Conservation (phyloP, 2,329 filamentous ascomycete species). For the Penicillium psychrosexuale region DNA sequence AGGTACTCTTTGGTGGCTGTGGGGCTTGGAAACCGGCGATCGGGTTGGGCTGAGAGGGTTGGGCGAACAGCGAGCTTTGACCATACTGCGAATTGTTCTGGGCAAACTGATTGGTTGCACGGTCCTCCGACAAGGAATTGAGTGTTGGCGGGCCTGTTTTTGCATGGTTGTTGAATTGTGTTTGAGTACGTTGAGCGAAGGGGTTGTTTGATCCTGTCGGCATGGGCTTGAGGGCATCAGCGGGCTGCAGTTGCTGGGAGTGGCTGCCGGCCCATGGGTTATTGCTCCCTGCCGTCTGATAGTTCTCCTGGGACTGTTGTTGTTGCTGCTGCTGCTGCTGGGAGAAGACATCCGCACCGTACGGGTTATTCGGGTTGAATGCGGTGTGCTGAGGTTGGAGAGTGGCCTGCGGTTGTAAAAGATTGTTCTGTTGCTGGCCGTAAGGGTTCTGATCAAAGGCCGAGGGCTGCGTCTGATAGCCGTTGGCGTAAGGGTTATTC, state of each 20-base stretch:
- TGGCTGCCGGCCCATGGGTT: constrained; percentile 81
- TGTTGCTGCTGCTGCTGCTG: constrained; percentile 43
- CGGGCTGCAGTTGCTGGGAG: constrained; percentile 51
- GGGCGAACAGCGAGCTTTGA: constrained; percentile 43
- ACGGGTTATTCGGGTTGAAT: constrained; percentile 59
- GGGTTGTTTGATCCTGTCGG: constrained; percentile 97
- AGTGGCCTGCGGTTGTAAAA: constrained; percentile 51
- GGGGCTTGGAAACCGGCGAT: constrained; percentile 33
- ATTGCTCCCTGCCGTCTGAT: constrained; percentile 76
- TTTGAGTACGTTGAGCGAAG: constrained; percentile 68
- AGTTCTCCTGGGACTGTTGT: constrained; percentile 55
- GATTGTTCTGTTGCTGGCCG: constrained; percentile 40
- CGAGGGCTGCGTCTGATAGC: constrained; percentile 65
- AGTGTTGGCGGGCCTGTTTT: constrained; percentile 52
- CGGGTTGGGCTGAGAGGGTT: constrained; percentile 40
- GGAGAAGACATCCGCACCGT: constrained; percentile 46
- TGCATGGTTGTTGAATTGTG: constrained; percentile 47
- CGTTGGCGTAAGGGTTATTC: constrained; percentile 66
- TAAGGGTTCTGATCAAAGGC: constrained; percentile 61
- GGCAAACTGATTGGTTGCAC: constrained; percentile 10
- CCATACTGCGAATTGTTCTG: constrained; percentile 13
- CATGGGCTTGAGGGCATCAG: constrained; percentile 69
- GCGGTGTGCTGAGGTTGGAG: constrained; percentile 59
- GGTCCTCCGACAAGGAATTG: constrained; percentile 36
- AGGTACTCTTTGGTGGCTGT: constrained; percentile 34